These are phyloP conservation scores for Amoebophrya sp. DNA, from an alignment of 169 alveolate species.

Conservation along the genomic window DNA sequence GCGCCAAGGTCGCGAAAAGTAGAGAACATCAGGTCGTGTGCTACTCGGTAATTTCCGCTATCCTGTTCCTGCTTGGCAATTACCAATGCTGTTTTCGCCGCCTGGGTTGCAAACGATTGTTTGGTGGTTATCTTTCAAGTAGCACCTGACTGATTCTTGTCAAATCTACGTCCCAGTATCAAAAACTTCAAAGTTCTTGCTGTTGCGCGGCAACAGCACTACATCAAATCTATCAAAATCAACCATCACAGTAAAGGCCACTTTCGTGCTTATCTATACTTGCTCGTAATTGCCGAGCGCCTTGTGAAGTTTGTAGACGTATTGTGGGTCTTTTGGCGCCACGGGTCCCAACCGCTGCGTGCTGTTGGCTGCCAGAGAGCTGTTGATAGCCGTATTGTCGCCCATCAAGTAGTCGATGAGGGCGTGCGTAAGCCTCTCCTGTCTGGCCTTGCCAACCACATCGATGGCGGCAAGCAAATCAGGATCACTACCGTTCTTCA, in stretches of 20 bases:
- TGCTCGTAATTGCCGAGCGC: conserved; percentile 48
- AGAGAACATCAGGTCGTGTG: background rate
- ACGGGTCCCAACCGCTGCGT: background rate
- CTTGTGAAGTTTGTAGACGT: conserved; percentile 46
- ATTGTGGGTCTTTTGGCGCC: conserved; percentile 35
- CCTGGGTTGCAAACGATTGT: background rate
- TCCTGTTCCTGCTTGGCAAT: conserved; percentile 45
- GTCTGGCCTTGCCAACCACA: conserved; percentile 70
- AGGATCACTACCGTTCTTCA: conserved; percentile 48
- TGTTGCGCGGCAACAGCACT: background rate
- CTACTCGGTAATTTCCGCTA: background rate
- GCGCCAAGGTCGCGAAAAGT: conserved; percentile 26
- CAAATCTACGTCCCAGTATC: too few relatives aligned
- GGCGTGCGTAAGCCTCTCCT: conserved; percentile 65
- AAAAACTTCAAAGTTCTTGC: too few relatives aligned
- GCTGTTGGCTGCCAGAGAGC: background rate
- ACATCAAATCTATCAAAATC: background rate
- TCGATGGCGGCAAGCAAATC: conserved; percentile 61
- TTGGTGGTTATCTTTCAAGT: background rate
- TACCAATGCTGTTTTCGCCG: conserved; percentile 43
- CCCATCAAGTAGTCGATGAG: conserved; percentile 73
- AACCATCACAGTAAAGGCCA: background rate
- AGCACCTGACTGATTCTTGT: too few relatives aligned
- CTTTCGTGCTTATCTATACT: background rate
- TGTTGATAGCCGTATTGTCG: conserved; percentile 53